Base-by-base conservation (phyloP, 352 stramenopile genomes). In the Phytophthora pisi region DNA sequence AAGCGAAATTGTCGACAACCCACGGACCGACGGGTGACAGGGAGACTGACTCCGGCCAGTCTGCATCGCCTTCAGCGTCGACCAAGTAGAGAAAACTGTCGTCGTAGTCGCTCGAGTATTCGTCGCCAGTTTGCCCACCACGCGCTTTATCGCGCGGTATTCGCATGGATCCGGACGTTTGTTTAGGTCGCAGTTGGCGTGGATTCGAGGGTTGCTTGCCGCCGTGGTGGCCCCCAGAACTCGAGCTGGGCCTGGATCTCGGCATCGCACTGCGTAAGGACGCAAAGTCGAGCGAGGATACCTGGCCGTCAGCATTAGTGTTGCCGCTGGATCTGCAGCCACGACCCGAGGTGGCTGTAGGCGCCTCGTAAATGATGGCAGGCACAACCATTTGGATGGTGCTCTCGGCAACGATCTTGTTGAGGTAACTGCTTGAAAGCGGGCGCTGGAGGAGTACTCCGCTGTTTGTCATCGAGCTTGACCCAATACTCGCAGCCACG, bases 21-120 rank as follows among this genome's bases (percentile, higher is more conserved):
- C 82, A 91, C 7, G 82, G 82, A 10, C 81, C 82, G 11, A 91
- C 68, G 0, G 81, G 79, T 10, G 82, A 90, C 0, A 68, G 54
- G 4, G 31, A 76, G 47, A 47, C 59, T 3, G 60, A 67, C 13
- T 68, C 65, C n/a, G 53, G 26, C 16, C 45, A 52, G 6, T 67
- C 55, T 4, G 42, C 51, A 53, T 47, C 54, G 20, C 67, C 66
- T 31, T 63, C 47, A 54, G 61, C 57, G 26, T 70, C 68, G 15
- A 75, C 66, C 4, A 64, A 52, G 52, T 77, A 74, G 46, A 77
- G 70, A 50, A 62, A 74, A 40, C 53, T 45, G 40, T 74, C 51
- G 18, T 30, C 59, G 42, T 36, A 45, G 51, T 67, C 30, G 49
- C 66, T 65, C n/a, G 24, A 38, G 31, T 30, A 8, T 6, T 67